Base-by-base conservation (phyloP, 352 stramenopile genomes). In the Globisporangium carolinianum region DNA sequence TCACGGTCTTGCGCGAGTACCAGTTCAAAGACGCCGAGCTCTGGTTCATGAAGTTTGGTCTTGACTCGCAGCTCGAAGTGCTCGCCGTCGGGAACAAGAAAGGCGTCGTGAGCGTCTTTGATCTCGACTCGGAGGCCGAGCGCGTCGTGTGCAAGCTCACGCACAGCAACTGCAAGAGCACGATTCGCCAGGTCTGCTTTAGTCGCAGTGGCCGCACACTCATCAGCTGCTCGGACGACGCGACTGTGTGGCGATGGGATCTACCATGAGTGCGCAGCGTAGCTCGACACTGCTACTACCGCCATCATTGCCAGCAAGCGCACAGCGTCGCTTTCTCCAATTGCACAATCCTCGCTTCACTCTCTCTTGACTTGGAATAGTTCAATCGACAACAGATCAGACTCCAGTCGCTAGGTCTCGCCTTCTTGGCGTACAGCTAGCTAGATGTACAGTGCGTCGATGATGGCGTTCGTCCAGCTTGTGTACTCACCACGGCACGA, bases 21-120 rank as follows among this genome's bases (percentile, higher is more conserved):
- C 71, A 86, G 49, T 85, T 90, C 68, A 87, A 89, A 63, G 76
- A 95, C 58, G 78, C 78, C 1, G 71, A 93, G 45, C 57, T 96
- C 55, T 96, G 86, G 86, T 96, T 91, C 62, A 79, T 96, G 70
- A 89, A 90, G 59, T 92, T 94, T 47, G 86, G 79, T 0, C 70
- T 91, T 32, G 79, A 90, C 63, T 72, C 79, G 61, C 72, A 84
- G 51, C 75, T 89, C 41, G 79, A 90, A 57, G 71, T 91, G 38
- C 74, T 94, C 65, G 83, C 81, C 0, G 79, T 89, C 46, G 83
- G 83, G 64, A 94, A 90, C 68, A 88, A 88, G 58, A 91, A 91
- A 61, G 81, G 81, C 24, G 65, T 83, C 24, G 76, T 91, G 67
- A 89, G 78, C 62, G 77, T 91, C 9, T 91, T 91, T 53, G 81